Base-by-base conservation (phyloP, 805 yeast species). In the Ogataea allantospora region DNA sequence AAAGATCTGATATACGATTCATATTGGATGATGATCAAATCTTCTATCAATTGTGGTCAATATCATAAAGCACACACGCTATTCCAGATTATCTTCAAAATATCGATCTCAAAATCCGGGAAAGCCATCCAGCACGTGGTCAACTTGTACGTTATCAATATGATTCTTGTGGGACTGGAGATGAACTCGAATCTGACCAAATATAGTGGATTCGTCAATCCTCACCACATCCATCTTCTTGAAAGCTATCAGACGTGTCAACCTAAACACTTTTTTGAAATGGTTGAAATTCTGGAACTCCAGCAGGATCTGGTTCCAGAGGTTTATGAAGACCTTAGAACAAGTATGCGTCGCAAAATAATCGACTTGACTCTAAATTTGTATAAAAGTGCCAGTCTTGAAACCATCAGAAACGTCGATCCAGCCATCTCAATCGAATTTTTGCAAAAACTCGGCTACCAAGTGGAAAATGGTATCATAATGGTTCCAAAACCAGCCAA, bases 51-150 rank as follows among this genome's bases (percentile, higher is more conserved):
- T 28, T 15, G 34, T 11, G 29, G 35, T 6, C n/a, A 35, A 3
- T 52, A 46, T 28, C 10, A n/a, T 11, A 42, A 43, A n/a, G 52
- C 62, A 2, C 44, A 51, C 34, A 27, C 38, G 3, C 14, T 46
- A 5, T 50, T 48, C 25, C 53, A 43, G 27, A 41, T 47, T 3
- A 36, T 54, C 18, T 47, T 55, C 36, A 38, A 38, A 11, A 23
- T 53, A 9, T 51, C 53, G 2, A 23, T 43, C 4, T 23, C 33
- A 6, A 10, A 18, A 6, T 10, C 33, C 2, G 34, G 32, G 6
- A 27, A 30, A 10, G 13, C 18, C 2, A n/a, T 28, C 7, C 32
- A 38, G 14, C 33, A 39, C 10, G 21, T 54, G 3, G 28, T 48
- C 29, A 17, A 39, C 7, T 41, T 42, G 9, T 55, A 56, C 27